Percentiles rank a stretch among this genome's conserved stretches.
phyloP scores from a whole-genome alignment of 768 basidiomycete species.

The Mycena maculata region DNA sequence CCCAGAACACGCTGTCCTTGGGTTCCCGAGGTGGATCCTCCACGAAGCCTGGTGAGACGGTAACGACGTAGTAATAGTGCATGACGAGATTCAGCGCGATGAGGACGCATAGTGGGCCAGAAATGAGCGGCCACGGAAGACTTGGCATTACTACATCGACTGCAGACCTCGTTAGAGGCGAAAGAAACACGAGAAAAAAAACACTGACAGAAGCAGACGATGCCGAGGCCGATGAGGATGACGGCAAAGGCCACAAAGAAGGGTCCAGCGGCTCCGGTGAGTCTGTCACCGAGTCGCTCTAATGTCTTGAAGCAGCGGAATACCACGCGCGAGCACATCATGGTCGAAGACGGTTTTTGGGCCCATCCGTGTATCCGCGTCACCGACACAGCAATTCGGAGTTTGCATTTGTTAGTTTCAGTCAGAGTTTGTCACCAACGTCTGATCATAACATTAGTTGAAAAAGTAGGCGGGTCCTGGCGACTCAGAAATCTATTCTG shows the following conservation, averaged over 20 bases:
- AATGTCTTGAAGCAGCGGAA: constrained; percentile 68
- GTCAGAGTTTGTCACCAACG: no score
- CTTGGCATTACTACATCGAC: constrained; percentile 84
- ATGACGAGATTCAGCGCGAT: constrained; percentile 79
- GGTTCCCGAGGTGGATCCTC: constrained; percentile 61
- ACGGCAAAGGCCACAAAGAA: constrained; percentile 89
- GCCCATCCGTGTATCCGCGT: no score
- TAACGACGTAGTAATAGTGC: constrained; percentile 91
- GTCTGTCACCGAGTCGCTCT: constrained; percentile 78
- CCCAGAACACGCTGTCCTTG: constrained; percentile 65
- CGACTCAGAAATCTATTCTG: no score
- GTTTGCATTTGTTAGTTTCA: no score
- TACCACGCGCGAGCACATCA: constrained; percentile 60
- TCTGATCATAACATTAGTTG: no score
- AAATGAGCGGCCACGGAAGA: constrained; percentile 68
- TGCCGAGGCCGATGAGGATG: constrained; percentile 73
- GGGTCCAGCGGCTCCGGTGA: constrained; percentile 93
- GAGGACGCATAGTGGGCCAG: constrained; percentile 76
- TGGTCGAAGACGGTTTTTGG: constrained; percentile 37
- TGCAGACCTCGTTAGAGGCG: constrained; percentile 42
- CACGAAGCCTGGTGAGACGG: constrained; percentile 82
- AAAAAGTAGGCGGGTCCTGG: no score
- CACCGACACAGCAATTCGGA: no score
- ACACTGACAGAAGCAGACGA: constrained; percentile 83
- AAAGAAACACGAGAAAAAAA: neutral